Evolutionary conservation across 345 rosid species (phyloP), one percentile per base, ranked within the genome.

Genomic region (Citrus unshiu): DNA sequence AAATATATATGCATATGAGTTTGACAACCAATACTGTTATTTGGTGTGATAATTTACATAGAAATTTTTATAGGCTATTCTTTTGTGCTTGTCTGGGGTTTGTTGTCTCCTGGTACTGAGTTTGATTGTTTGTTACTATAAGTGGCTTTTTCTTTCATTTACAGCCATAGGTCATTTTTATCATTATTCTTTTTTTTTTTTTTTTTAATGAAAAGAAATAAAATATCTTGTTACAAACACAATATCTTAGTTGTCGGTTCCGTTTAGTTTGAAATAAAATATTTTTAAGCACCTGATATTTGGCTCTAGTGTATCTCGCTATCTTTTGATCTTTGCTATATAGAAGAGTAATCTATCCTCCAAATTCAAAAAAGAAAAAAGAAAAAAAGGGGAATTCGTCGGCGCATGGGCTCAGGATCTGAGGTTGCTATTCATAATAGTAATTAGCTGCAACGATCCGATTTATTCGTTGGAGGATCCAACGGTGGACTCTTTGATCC

Each of bases 61-160:
- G 74, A 73, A 77, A 43, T 59, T 32, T 32, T 4, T 21, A 21
- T 67, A 79, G 80, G 76, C 72, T 77, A 84, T 81, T 84, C 83
- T 83, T 83, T 83, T 56, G 78, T 64, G 75, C 8, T 73, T 9
- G 13, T 77, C 21, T 76, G n/a, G 32, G 63, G 62, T 58, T 75
- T 78, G 64, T 35, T 62, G 68, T 66, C 35, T 19, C 37, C 4
- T 77, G 49, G 73, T 76, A 19, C 51, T 51, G 40, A 43, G 32
- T 70, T 77, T 51, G 69, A 76, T 72, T 77, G 43, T 64, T 72
- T 77, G 40, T 64, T 66, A 37, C 19, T 22, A 25, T 16, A 59
- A 69, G 72, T 46, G 39, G 24, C n/a, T 32, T 63, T 70, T 72
- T 75, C 75, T 67, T 62, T 62, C 83, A 56, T 64, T 34, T 54